Evolutionary conservation across 1,284 basidiomycete species (phyloP).

Genomic region (Laetiporus sulphureus): DNA sequence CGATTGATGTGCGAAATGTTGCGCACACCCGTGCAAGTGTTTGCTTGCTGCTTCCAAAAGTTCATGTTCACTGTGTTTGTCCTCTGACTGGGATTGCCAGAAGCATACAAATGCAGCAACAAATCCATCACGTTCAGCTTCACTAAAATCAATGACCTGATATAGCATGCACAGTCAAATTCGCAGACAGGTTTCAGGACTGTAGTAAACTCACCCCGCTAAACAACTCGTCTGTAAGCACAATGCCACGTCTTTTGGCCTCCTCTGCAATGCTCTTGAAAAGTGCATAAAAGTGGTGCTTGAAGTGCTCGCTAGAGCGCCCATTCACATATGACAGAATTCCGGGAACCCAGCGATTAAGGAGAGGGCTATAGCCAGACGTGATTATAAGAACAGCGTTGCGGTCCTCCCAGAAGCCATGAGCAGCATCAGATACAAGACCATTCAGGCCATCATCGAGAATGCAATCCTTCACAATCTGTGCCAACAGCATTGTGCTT

Average conservation of each 20-base stretch:
- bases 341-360: conserved; percentile 24
- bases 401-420: conserved; percentile 14
- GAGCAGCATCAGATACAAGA: conserved; percentile 27
- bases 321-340: conserved; percentile 25
- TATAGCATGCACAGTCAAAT: background rate
- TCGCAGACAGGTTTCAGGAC: background rate
- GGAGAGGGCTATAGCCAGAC: conserved; percentile 9
- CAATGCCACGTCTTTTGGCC: conserved; percentile 2
- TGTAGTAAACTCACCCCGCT: background rate
- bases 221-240: background rate
- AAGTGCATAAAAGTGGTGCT: conserved; percentile 20
- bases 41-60: too few relatives aligned
- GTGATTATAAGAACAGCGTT: conserved; percentile 12
- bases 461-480: conserved; percentile 16
- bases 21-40: too few relatives aligned
- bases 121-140: too few relatives aligned
- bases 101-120: too few relatives aligned
- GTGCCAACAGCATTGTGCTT: background rate
- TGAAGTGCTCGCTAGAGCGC: conserved; percentile 20
- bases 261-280: conserved; percentile 18
- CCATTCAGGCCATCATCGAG: conserved; percentile 23
- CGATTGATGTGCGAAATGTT: too few relatives aligned
- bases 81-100: too few relatives aligned
- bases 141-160: conserved; percentile 27
- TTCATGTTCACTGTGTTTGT: too few relatives aligned